Conservation (phyloP, 2,329 filamentous ascomycete genomes). For the Phyllosticta capitalensis region DNA sequence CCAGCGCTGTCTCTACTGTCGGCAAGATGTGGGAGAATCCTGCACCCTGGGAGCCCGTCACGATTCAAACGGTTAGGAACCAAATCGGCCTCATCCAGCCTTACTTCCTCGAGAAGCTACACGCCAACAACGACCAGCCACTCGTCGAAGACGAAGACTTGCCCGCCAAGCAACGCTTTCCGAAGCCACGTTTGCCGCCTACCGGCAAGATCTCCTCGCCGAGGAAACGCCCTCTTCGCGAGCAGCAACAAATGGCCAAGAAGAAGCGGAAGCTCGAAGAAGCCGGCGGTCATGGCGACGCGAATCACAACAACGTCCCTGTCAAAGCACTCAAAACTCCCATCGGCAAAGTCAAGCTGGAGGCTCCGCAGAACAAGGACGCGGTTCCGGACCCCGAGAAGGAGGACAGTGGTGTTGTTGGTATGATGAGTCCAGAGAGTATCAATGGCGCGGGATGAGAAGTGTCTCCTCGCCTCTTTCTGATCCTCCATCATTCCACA, state of each 20-base stretch:
- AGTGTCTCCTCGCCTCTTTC: neutral
- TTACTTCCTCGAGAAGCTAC: constrained; percentile 85
- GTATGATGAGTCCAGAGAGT: constrained; percentile 81
- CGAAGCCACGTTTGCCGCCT: constrained; percentile 52
- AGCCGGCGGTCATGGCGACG: constrained; percentile 7
- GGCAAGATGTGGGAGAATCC: constrained; percentile 58
- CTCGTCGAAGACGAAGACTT: constrained; percentile 92
- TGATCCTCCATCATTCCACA: neutral
- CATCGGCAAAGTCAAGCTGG: constrained; percentile 40
- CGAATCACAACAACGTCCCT: constrained; percentile 14
- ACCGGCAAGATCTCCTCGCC: constrained; percentile 82
- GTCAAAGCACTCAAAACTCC: constrained; percentile 44
- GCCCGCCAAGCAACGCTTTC: constrained; percentile 76
- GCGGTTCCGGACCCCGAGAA: constrained; percentile 54
- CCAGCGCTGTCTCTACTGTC: constrained; percentile 49
- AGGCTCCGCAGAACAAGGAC: constrained; percentile 45
- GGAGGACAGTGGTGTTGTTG: constrained; percentile 55
- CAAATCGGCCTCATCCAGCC: constrained; percentile 84
- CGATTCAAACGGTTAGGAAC: constrained; percentile 62
- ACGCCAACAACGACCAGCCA: constrained; percentile 70
- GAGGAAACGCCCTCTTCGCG: constrained; percentile 70
- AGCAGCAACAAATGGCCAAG: constrained; percentile 74
- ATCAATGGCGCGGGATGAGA: constrained; percentile 31
- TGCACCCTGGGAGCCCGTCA: constrained; percentile 65
- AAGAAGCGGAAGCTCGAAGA: constrained; percentile 68